phyloP scores from a whole-genome alignment of 208 protist species.

The Willaertia magna region DNA sequence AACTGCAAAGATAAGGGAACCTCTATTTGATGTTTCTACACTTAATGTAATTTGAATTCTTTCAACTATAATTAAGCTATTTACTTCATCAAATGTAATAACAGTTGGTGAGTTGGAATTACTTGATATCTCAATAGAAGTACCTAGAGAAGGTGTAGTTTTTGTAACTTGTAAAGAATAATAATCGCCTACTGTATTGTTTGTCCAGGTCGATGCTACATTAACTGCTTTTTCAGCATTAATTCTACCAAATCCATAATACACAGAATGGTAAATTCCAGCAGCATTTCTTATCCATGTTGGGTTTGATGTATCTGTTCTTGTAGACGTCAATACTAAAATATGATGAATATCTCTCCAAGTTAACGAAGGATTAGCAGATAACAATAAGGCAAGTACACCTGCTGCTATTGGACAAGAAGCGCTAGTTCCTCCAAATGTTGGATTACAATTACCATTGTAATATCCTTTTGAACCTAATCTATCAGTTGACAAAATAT shows the following conservation, averaged over 20 bases:
- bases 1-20: background rate
- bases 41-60: background rate
- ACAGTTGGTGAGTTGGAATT: background rate
- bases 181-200: too few species aligned
- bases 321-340: background rate
- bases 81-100: background rate
- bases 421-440: background rate
- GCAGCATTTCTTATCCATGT: constrained; percentile 18
- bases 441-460: background rate
- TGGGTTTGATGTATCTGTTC: background rate
- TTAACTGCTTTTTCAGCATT: background rate
- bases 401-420: background rate
- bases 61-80: background rate
- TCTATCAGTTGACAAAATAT: background rate
- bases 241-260: constrained; percentile 3
- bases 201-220: background rate
- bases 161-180: background rate
- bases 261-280: background rate
- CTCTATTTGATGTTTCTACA: background rate
- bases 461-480: background rate
- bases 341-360: constrained; percentile 34
- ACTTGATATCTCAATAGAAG: too few species aligned
- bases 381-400: constrained; percentile 6
- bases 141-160: background rate
- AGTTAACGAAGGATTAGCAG: constrained; percentile 22